Conservation (phyloP, 495 filamentous ascomycete species). For the Xylaria venustula region DNA sequence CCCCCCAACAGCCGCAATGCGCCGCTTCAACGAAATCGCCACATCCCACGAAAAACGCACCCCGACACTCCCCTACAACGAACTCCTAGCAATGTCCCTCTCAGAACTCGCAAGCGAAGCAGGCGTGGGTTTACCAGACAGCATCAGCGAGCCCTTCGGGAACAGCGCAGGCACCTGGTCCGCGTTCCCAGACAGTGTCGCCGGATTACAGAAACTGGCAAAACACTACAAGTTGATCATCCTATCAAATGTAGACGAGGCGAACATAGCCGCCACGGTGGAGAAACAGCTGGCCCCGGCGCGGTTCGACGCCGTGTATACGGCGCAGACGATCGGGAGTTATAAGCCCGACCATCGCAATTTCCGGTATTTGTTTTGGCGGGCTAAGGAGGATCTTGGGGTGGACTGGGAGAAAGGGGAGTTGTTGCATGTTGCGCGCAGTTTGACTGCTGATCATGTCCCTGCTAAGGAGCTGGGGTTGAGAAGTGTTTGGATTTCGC, state of each 20-base stretch:
- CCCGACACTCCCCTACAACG: constrained; percentile 56
- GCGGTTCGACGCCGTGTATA: constrained; percentile 66
- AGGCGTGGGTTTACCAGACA: constrained; percentile 32
- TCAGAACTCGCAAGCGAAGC: constrained; percentile 41
- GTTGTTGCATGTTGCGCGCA: constrained; percentile 69
- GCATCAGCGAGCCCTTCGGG: constrained; percentile 46
- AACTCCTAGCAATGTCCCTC: constrained; percentile 54
- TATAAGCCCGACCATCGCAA: constrained; percentile 72
- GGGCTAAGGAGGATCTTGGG: constrained; percentile 55
- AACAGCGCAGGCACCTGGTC: constrained; percentile 59
- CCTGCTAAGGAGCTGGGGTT: constrained; percentile 64
- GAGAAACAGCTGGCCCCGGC: constrained; percentile 39
- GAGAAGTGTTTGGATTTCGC: constrained; percentile 67
- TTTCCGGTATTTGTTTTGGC: constrained; percentile 63
- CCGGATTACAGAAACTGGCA: constrained; percentile 54
- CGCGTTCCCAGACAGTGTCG: constrained; percentile 64
- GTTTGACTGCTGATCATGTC: constrained; percentile 68
- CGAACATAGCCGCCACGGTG: constrained; percentile 57
- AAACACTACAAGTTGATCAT: constrained; percentile 66
- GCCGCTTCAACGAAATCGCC: constrained; percentile 32
- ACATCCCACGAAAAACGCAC: constrained; percentile 42
- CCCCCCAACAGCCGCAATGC: constrained; percentile 25
- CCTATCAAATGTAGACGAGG: constrained; percentile 69
- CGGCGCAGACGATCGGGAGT: constrained; percentile 69
- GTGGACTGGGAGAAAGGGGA: constrained; percentile 48